These are phyloP conservation scores for Artemisia argyi DNA, from an alignment of 129 eudicot genomes.

Conservation along the genomic window DNA sequence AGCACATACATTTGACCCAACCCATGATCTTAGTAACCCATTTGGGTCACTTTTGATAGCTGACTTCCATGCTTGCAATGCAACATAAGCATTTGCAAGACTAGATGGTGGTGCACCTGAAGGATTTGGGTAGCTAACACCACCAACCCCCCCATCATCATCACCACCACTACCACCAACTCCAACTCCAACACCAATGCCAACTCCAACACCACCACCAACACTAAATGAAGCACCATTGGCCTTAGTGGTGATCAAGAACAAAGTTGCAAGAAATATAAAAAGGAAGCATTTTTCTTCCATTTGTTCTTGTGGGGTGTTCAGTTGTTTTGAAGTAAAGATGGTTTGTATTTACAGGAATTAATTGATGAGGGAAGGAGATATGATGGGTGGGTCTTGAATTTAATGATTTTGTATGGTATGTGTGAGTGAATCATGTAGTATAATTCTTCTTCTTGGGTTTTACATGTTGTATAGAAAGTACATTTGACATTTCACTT, in stretches of 20 bases:
- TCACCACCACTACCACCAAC: slow-evolving; percentile 25
- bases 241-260: slow-evolving; percentile 27
- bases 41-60: slow-evolving; percentile 79
- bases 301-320: slow-evolving; percentile 38
- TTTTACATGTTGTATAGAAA: slow-evolving; percentile 3
- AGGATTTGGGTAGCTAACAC: slow-evolving; percentile 46
- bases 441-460: slow-evolving; percentile 4
- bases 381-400: slow-evolving; percentile 32
- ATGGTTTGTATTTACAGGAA: slow-evolving; percentile 35
- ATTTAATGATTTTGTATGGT: slow-evolving; percentile 37
- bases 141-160: slow-evolving; percentile 67
- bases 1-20: slow-evolving; percentile 83
- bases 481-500: slow-evolving; percentile 22
- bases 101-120: slow-evolving; percentile 35
- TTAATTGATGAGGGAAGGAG: slow-evolving; percentile 17
- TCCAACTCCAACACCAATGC: not conserved
- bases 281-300: slow-evolving; percentile 31
- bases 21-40: slow-evolving; percentile 66
- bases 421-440: slow-evolving; percentile 27
- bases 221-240: slow-evolving; percentile 54
- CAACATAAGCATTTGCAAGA: slow-evolving; percentile 60
- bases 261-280: slow-evolving; percentile 30
- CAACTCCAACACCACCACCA: slow-evolving; percentile 59
- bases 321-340: slow-evolving; percentile 32
- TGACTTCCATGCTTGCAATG: slow-evolving; percentile 96